Evolutionary conservation across 2,329 filamentous ascomycete genomes (phyloP).

Genomic region (Escovopsis sp.): DNA sequence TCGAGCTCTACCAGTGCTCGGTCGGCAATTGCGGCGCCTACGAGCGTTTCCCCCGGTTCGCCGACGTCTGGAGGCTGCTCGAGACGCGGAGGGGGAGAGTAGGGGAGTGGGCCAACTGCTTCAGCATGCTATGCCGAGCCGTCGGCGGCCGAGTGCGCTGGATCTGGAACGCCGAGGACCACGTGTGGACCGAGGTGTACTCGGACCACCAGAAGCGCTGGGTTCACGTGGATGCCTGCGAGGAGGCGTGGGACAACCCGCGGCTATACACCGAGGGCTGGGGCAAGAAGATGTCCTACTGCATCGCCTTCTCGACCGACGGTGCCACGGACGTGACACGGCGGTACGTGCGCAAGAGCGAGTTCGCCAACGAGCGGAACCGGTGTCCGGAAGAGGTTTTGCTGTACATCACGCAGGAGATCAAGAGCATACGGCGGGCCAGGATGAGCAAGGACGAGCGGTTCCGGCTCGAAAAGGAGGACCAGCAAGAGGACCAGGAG

Average conservation of each 20-base stretch:
- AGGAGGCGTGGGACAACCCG: slow-evolving; percentile 91
- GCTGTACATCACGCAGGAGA: slow-evolving; percentile 82
- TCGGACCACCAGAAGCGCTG: slow-evolving; percentile 85
- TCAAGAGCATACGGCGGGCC: slow-evolving; percentile 65
- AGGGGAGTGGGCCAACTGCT: slow-evolving; percentile 97
- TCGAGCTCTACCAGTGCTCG: slow-evolving; percentile 84
- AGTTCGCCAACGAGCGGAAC: slow-evolving; percentile 58
- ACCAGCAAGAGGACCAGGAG: slow-evolving; percentile 59
- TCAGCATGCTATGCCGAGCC: slow-evolving; percentile 93
- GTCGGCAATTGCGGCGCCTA: slow-evolving; percentile 57
- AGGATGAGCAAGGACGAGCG: slow-evolving; percentile 79
- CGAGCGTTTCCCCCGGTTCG: slow-evolving; percentile 87
- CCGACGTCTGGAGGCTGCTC: slow-evolving; percentile 83
- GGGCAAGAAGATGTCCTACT: slow-evolving; percentile 94
- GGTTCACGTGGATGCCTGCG: slow-evolving; percentile 93
- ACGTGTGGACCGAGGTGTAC: slow-evolving; percentile 96
- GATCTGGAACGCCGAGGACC: slow-evolving; percentile 97
- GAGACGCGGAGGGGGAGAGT: slow-evolving; percentile 75
- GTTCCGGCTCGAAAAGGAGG: slow-evolving; percentile 67
- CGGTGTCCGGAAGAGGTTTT: slow-evolving; percentile 79
- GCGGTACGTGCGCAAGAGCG: slow-evolving; percentile 55
- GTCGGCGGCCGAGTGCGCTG: slow-evolving; percentile 83
- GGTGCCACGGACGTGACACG: slow-evolving; percentile 54
- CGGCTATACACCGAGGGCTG: slow-evolving; percentile 86
- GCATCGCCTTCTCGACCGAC: slow-evolving; percentile 89